A percentile compares a stretch with the other conserved stretches of the same genome.
Evolutionary conservation across 768 basidiomycete species (phyloP).

Genomic region (Trametes villosa): DNA sequence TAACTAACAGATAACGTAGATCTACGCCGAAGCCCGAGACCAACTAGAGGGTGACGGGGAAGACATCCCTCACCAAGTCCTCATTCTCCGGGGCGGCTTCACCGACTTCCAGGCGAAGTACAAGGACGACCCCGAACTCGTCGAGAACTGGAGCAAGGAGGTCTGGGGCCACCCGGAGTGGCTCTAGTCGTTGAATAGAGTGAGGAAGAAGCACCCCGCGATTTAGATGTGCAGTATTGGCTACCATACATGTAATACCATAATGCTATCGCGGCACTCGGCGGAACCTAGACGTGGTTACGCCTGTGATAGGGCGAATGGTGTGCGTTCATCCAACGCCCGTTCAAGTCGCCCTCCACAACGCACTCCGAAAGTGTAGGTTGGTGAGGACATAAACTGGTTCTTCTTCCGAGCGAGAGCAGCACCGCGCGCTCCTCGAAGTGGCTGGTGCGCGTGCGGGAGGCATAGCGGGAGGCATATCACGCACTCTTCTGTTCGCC

Average conservation of each 20-base stretch:
- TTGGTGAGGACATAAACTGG: too few species aligned
- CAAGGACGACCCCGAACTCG: conserved; percentile 72
- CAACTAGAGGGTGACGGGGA: conserved; percentile 47
- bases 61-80: conserved; percentile 57
- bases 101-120: conserved; percentile 68
- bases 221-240: conserved; percentile 4
- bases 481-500: conserved; percentile 12
- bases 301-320: too few species aligned
- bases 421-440: too few species aligned
- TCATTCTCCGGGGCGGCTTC: conserved; percentile 76
- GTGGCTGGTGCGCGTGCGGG: too few species aligned
- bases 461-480: background rate
- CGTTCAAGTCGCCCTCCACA: too few species aligned
- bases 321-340: too few species aligned
- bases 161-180: conserved; percentile 54
- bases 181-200: background rate
- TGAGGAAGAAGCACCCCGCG: background rate
- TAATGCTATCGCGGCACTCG: too few species aligned
- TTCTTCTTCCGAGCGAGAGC: too few species aligned
- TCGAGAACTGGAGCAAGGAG: conserved; percentile 77
- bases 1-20: conserved; percentile 42
- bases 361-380: too few species aligned
- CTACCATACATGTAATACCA: conserved; percentile 12
- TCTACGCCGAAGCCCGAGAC: conserved; percentile 67
- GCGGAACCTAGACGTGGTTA: too few species aligned